phyloP scores from a whole-genome alignment of 768 basidiomycete species.

The Kwoniella mangroviensis region DNA sequence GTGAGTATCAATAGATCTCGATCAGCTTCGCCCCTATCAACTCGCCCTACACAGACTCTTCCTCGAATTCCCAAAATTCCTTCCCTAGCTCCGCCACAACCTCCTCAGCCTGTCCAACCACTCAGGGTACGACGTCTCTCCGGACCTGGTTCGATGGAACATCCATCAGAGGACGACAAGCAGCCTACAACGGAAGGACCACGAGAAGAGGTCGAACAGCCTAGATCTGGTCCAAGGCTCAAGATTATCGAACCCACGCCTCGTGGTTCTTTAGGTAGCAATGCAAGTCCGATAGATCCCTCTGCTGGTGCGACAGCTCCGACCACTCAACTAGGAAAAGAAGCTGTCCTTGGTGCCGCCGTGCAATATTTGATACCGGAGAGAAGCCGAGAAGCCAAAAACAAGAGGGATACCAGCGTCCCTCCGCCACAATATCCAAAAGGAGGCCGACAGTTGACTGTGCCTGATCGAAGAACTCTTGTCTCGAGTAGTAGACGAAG shows the following conservation, averaged over 20 bases:
- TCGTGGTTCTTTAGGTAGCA: not conserved
- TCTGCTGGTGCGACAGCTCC: not conserved
- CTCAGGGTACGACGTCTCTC: not conserved
- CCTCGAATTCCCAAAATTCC: no score
- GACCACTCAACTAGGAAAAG: not conserved
- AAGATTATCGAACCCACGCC: slow-evolving; percentile 1
- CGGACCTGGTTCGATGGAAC: not conserved
- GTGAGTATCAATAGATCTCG: not conserved
- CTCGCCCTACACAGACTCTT: not conserved
- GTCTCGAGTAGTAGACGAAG: not conserved
- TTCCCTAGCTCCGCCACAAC: not conserved
- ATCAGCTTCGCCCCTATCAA: not conserved
- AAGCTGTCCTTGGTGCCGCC: not conserved
- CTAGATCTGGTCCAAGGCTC: not conserved
- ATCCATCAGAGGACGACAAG: not conserved
- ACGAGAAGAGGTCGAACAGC: not conserved
- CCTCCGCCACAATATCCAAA: slow-evolving; percentile 1
- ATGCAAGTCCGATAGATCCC: not conserved
- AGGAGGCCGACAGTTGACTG: not conserved
- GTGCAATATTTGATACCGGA: not conserved
- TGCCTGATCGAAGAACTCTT: not conserved
- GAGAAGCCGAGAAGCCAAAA: not conserved
- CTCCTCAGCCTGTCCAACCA: not conserved
- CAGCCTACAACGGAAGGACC: not conserved
- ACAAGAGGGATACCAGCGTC: not conserved